Conservation (phyloP, 2,329 filamentous ascomycete genomes). For the Penicillium frequentans region DNA sequence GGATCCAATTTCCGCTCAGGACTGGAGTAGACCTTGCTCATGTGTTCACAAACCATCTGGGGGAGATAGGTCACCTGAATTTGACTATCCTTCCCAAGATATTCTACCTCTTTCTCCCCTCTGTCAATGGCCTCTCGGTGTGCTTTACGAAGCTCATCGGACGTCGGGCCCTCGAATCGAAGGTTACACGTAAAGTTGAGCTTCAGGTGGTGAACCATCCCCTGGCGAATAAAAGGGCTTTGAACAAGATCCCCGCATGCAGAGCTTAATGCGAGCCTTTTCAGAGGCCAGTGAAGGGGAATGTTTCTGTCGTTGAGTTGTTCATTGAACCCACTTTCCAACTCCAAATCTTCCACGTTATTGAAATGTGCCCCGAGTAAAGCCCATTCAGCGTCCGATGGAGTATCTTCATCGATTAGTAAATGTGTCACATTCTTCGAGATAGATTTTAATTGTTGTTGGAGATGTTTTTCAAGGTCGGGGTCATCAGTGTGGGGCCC, state of each 20-base stretch:
- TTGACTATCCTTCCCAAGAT: constrained; percentile 8
- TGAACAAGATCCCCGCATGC: constrained; percentile 16
- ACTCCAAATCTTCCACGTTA: constrained; percentile 17
- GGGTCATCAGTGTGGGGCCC: constrained; percentile 7
- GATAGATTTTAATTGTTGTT: constrained; percentile 18
- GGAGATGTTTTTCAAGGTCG: constrained; percentile 7
- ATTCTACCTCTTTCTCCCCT: constrained; percentile 15
- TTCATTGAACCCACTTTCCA: constrained; percentile 23
- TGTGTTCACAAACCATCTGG: constrained; percentile 10
- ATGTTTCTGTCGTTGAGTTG: constrained; percentile 23
- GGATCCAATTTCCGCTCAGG: neutral
- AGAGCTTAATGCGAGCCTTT: constrained; percentile 13
- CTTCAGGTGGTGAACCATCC: constrained; percentile 19
- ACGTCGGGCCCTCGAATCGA: constrained; percentile 25
- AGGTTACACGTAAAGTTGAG: constrained; percentile 19
- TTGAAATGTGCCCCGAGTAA: constrained; percentile 25
- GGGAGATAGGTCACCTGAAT: constrained; percentile 17
- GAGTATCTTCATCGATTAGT: constrained; percentile 19
- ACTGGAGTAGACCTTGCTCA: constrained; percentile 12
- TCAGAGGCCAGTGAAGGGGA: constrained; percentile 26
- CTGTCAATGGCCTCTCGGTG: constrained; percentile 16
- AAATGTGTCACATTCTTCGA: constrained; percentile 15
- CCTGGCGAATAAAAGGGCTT: constrained; percentile 21
- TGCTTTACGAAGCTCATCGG: constrained; percentile 7
- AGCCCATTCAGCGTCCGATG: constrained; percentile 24